Evolutionary conservation across 2,329 filamentous ascomycete genomes (phyloP).

Genomic region (Cladosporium phlei): DNA sequence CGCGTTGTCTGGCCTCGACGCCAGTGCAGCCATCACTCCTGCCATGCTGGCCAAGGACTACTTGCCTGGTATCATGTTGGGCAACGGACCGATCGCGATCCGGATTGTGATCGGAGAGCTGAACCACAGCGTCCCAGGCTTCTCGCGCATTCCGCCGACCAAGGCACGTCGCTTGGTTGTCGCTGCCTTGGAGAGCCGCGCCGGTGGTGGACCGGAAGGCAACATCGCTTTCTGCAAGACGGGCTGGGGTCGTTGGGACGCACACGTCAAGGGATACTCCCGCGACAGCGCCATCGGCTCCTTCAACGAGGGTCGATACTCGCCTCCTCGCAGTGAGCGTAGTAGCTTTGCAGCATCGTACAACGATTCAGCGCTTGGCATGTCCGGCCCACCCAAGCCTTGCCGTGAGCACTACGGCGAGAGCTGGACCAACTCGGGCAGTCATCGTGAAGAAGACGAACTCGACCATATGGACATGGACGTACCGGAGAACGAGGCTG

Average conservation of each 20-base stretch:
- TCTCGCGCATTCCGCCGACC: conserved; percentile 78
- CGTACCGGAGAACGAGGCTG: conserved; percentile 79
- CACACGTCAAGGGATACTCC: conserved; percentile 59
- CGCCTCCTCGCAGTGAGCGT: conserved; percentile 49
- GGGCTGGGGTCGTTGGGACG: conserved; percentile 95
- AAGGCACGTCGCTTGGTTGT: conserved; percentile 90
- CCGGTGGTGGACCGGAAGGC: conserved; percentile 55
- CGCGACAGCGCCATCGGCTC: conserved; percentile 34
- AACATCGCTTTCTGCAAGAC: conserved; percentile 90
- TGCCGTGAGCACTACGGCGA: conserved; percentile 42
- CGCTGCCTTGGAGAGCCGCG: conserved; percentile 79
- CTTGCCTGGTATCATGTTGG: conserved; percentile 82
- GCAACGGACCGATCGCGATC: conserved; percentile 86
- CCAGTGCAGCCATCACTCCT: conserved; percentile 77
- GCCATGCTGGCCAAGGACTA: conserved; percentile 82
- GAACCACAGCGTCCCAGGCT: conserved; percentile 88
- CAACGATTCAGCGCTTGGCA: conserved; percentile 30
- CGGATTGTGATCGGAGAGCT: conserved; percentile 93
- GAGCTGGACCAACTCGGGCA: conserved; percentile 61
- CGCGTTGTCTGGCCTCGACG: conserved; percentile 58
- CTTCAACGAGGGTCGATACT: conserved; percentile 35
- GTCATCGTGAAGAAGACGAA: conserved; percentile 60
- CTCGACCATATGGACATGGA: conserved; percentile 48
- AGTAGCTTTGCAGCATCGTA: conserved; percentile 33
- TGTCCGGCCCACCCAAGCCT: conserved; percentile 23